phyloP scores from a whole-genome alignment of 257 asterid genomes.

The Solanum ahanhuiri region DNA sequence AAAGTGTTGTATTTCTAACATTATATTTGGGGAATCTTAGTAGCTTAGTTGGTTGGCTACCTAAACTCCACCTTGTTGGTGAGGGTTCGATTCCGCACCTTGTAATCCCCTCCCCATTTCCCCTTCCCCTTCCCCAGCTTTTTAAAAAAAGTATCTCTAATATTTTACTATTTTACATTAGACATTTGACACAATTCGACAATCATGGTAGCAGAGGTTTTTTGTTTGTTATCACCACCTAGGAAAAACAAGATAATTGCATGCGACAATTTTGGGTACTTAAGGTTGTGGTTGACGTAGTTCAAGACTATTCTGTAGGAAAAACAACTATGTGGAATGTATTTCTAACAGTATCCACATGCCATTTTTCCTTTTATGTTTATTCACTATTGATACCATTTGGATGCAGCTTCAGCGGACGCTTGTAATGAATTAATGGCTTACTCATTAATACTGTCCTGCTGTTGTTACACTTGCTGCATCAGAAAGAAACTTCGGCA shows the following conservation, averaged over 20 bases:
- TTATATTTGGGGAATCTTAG: background rate
- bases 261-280: background rate
- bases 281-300: background rate
- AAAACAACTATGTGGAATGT: background rate
- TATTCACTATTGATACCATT: background rate
- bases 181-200: background rate
- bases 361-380: background rate
- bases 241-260: background rate
- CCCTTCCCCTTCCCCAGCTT: background rate
- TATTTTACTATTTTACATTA: background rate
- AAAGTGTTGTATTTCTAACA: background rate
- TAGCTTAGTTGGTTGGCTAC: background rate
- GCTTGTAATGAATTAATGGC: constrained; percentile 88
- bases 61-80: background rate
- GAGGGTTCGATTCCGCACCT: background rate
- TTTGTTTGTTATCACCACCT: background rate
- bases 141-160: too few species aligned
- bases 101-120: background rate
- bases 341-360: background rate
- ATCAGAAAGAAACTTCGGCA: constrained; percentile 65
- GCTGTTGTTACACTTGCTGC: constrained; percentile 92
- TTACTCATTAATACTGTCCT: constrained; percentile 64
- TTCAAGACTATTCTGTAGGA: background rate
- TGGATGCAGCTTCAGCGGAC: constrained; percentile 63
- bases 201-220: background rate